These are phyloP conservation scores for Acer campestre DNA, from an alignment of 345 rosid genomes.

Conservation along the genomic window DNA sequence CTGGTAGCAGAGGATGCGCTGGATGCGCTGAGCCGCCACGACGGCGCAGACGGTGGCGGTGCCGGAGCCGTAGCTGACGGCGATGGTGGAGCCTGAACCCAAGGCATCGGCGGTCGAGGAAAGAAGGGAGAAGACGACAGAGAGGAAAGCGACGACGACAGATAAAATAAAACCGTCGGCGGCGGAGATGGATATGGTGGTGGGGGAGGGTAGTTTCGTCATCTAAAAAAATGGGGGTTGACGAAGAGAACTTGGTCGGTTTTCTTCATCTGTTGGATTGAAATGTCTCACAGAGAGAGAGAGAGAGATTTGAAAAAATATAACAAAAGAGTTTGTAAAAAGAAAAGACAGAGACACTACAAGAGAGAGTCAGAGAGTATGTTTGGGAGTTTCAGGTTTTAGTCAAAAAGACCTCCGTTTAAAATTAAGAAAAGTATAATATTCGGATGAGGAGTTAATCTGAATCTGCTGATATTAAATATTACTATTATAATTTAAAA, in stretches of 20 bases:
- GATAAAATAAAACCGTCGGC: not conserved
- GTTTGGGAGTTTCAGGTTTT: not conserved
- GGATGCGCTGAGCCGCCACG: conserved; percentile 43
- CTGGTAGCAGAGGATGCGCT: conserved; percentile 49
- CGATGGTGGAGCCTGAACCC: conserved; percentile 76
- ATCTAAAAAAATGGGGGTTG: conserved; percentile 39
- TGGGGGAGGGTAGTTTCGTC: conserved; percentile 38
- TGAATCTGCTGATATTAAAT: no score
- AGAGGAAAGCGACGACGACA: conserved; percentile 18
- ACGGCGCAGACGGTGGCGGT: conserved; percentile 70
- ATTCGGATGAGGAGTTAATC: no score
- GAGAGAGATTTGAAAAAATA: not conserved
- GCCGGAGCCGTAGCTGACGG: conserved; percentile 53
- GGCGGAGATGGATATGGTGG: conserved; percentile 17
- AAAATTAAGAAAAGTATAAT: no score
- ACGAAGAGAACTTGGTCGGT: conserved; percentile 21
- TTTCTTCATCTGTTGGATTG: conserved; percentile 50
- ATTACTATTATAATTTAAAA: no score
- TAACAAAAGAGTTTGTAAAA: not conserved
- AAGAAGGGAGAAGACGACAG: conserved; percentile 9
- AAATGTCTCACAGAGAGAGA: conserved; percentile 20
- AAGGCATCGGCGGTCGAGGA: conserved; percentile 35
- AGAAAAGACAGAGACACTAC: not conserved
- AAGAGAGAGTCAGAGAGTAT: not conserved
- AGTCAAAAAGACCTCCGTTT: not conserved